Base-by-base conservation (phyloP, 805 yeast genomes). In the Ogataea siamensis region DNA sequence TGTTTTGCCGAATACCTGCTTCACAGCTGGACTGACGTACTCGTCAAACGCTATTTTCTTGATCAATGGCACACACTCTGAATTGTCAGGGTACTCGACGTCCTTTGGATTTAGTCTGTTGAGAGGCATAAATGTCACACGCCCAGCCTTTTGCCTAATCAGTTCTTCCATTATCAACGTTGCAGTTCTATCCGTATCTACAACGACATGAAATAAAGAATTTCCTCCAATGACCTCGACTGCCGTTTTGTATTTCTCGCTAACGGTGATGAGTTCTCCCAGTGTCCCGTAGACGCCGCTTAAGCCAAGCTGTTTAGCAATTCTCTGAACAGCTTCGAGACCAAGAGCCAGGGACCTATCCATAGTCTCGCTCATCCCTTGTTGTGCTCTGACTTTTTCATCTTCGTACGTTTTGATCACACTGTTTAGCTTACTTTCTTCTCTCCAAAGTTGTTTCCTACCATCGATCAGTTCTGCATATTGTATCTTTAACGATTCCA, bases 121-220 rank as follows among this genome's bases (percentile, higher is more conserved):
- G 46, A 93, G 64, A 1, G 99, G 98, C 68, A 93, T 80, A 51
- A 93, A 88, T 0, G 98, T 87, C 0, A 85, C 89, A 53, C 96
- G 72, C 2, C 98, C 98, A 5, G 81, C 72, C 44, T 76, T 78
- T 43, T 75, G 78, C 36, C 83, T 68, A 5, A 72, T 71, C 41
- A 93, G 67, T 55, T 87, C 88, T 29, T 81, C 82, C 83, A 89
- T 83, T 3, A 91, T 60, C 12, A 75, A 57, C 8, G 87, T 70
- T 0, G 97, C 98, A 2, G 95, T 86, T 36, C 74, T 79, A 45
- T 91, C 96, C 28, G 72, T 80, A 53, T 88, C 95, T 10, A 91
- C 98, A 16, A 93, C 93, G 20, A 91, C 78, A 57, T 91, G 87
- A 53, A 88, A 89, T 36, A 93, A 64, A 3, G 94, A 74, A 43